phyloP scores from a whole-genome alignment of 176 grass and related monocot genomes.

The Pontederia crassipes region DNA sequence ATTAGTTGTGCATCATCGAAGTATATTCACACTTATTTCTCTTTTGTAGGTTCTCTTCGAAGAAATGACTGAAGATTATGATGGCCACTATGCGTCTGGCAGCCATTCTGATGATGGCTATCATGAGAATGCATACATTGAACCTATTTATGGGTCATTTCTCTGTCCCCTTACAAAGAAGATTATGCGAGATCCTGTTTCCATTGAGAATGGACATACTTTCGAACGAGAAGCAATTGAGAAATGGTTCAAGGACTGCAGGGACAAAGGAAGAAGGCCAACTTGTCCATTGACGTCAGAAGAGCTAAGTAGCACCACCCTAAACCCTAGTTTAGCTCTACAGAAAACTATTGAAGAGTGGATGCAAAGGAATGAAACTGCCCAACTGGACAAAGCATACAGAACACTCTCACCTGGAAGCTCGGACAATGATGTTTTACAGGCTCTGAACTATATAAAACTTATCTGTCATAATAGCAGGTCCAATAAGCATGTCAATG shows the following conservation, averaged over 20 bases:
- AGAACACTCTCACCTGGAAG: slow-evolving; percentile 46
- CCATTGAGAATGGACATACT: slow-evolving; percentile 63
- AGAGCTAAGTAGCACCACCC: slow-evolving; percentile 55
- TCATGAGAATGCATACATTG: slow-evolving; percentile 41
- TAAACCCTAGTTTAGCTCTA: slow-evolving; percentile 83
- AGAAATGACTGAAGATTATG: slow-evolving; percentile 52
- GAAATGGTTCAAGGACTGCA: slow-evolving; percentile 62
- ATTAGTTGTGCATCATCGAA: not conserved
- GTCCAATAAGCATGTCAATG: slow-evolving; percentile 43
- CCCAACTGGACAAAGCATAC: slow-evolving; percentile 57
- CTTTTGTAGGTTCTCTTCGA: slow-evolving; percentile 20
- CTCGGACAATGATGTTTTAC: slow-evolving; percentile 57
- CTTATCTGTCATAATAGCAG: slow-evolving; percentile 57
- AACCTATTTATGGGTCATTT: slow-evolving; percentile 86
- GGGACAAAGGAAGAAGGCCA: slow-evolving; percentile 37
- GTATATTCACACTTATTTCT: not conserved
- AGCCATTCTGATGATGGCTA: slow-evolving; percentile 34
- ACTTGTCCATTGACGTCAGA: slow-evolving; percentile 66
- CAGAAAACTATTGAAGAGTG: slow-evolving; percentile 88
- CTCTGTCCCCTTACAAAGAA: slow-evolving; percentile 77
- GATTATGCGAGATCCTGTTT: slow-evolving; percentile 84
- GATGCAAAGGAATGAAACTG: slow-evolving; percentile 66
- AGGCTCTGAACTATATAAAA: slow-evolving; percentile 51
- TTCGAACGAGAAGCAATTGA: slow-evolving; percentile 77
- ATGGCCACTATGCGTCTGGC: slow-evolving; percentile 36